Base-by-base conservation (phyloP, 148 eudicot genomes). In the Diospyros kaki region DNA sequence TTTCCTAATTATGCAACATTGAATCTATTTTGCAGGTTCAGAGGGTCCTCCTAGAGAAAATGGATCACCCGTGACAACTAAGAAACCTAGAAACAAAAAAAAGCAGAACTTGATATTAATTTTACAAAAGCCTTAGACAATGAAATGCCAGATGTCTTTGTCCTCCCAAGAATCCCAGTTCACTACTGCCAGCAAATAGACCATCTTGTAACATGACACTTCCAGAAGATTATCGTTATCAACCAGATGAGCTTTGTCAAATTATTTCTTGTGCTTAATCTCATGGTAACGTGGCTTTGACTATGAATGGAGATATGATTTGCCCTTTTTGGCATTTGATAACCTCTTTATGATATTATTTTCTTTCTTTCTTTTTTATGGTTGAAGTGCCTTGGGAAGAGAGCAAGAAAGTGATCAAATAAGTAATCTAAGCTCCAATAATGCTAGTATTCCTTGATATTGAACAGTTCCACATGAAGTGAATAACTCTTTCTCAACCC, bases 211-310 rank as follows among this genome's bases (percentile, higher is more conserved):
- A 85, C 73, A 95, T 82, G 69, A 90, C 80, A 68, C 98, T 95
- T 83, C 98, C 98, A 13, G 98, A 95, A 78, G 98, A 95, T 82
- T 92, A 97, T 77, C 98, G 92, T 68, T 95, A 95, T 79, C 97
- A 95, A 58, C 98, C 96, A 18, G 98, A 95, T 86, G 85, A 90
- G 86, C 97, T 95, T 28, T 72, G 96, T 95, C 81, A 92, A 92
- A 87, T 75, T 95, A 73, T 92, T 95, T 89, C 92, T 95, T 77
- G 84, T 89, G 73, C 98, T 91, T 43, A 78, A 89, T 84, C 87
- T 95, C 72, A 80, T 83, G 97, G 98, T 95, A 90, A 80, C n/a
- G 41, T 12, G 10, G 42, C 51, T 11, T 38, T 17, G 11, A 51
- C 40, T 53, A 28, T 60, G 28, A 51, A 62, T 67, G 41, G 48